Base-by-base conservation (phyloP, 2,329 filamentous ascomycete species). In the Drechslerella coelobrocha region DNA sequence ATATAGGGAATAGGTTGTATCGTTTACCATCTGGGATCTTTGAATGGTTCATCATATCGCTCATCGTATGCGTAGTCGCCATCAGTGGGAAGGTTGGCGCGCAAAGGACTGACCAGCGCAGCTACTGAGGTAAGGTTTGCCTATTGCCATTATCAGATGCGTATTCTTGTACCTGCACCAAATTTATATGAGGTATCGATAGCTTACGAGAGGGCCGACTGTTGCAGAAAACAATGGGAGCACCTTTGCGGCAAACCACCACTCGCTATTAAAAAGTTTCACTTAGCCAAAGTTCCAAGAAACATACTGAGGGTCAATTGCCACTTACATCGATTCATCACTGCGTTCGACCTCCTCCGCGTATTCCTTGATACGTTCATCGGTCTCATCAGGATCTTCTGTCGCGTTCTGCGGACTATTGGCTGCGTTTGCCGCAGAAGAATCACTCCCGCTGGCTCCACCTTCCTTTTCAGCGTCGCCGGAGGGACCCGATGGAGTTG, bases 111-210 rank as follows among this genome's bases (percentile, higher is more conserved):
- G 1, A 91, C 89, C n/a, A 96, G 82, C 3, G 92, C 90, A 69
- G 89, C 91, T 65, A 96, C 91, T 60, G 89, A 92, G 79, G 94
- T 89, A 29, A 94, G 87, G 63, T 92, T 96, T 2, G 92, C 66
- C 66, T 71, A 12, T 4, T 50, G 29, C 14, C 12, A 27, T 10
- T 26, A 26, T 37, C 57, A 2, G 62, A 48, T 27, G 37, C n/a
- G 23, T 10, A 2, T 17, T 24, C 37, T 9, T 21, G 48, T 1
- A 2, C 19, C 1, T 43, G n/a, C n/a, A 50, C 12, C 2, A 41
- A 54, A 19, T 39, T 41, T 6, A 24, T 17, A 21, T 3, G 9
- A 12, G n/a, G 14, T 26, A 19, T 1, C 19, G 14, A 3, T 6
- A 19, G 41, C 66, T 41, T 55, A 71, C 92, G 12, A 96, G 85